Evolutionary conservation across 257 asterid genomes (phyloP).

Genomic region (Solanum rostratum): DNA sequence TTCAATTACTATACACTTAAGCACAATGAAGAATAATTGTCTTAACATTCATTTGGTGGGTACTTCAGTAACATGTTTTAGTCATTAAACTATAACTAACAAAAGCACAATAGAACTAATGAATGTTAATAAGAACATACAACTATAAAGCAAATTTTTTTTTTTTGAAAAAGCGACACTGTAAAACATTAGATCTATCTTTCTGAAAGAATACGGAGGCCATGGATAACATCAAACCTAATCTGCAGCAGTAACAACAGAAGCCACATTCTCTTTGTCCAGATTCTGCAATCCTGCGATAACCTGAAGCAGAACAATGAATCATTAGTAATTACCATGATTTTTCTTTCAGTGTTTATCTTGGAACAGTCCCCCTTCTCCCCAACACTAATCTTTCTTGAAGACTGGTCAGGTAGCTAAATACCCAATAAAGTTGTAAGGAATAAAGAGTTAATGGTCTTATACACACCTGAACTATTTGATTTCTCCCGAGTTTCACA

Average conservation of each 20-base stretch:
- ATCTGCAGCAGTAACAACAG: constrained; percentile 91
- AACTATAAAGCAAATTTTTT: neutral
- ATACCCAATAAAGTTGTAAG: neutral
- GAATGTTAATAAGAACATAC: neutral
- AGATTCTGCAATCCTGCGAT: constrained; percentile 80
- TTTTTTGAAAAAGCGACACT: neutral
- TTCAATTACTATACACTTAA: neutral
- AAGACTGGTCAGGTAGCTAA: neutral
- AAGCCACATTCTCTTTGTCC: constrained; percentile 67
- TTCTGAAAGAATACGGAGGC: neutral
- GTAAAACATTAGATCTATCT: neutral
- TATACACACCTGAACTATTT: too few species aligned
- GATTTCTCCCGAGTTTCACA: too few species aligned
- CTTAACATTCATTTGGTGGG: neutral
- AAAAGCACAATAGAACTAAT: neutral
- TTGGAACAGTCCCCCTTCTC: neutral
- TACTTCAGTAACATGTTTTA: neutral
- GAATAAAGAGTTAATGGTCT: neutral
- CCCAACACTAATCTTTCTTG: neutral
- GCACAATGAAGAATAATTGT: neutral
- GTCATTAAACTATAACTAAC: neutral
- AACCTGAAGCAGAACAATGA: constrained; percentile 32
- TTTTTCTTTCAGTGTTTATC: neutral
- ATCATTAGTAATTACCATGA: neutral
- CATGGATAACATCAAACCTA: constrained; percentile 29